Conservation (phyloP, 495 filamentous ascomycete species). For the Umbilicaria muhlenbergii region DNA sequence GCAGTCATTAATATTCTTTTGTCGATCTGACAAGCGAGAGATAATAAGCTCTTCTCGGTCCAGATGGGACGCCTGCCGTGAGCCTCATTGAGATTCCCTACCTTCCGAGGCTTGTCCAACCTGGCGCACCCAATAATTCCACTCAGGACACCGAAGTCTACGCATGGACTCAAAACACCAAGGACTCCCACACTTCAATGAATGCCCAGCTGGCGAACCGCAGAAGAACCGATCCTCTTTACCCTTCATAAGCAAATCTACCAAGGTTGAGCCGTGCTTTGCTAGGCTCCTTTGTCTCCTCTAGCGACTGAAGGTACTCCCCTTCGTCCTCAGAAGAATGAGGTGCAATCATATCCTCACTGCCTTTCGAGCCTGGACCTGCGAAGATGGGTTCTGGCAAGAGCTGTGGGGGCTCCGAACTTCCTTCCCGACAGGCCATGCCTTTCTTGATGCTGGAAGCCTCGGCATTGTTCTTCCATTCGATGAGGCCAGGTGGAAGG, state of each 20-base stretch:
- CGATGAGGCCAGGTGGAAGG: constrained; percentile 3
- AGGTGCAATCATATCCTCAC: constrained; percentile 61
- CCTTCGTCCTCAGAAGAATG: constrained; percentile 53
- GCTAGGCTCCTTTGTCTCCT: background rate
- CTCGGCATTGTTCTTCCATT: background rate
- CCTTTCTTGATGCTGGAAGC: background rate
- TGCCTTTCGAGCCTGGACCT: constrained; percentile 30
- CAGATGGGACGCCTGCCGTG: no score
- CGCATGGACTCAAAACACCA: no score
- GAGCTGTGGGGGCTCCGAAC: constrained; percentile 22
- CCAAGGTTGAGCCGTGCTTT: constrained; percentile 5
- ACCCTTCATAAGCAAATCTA: constrained; percentile 9
- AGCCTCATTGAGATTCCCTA: no score
- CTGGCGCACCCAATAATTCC: no score
- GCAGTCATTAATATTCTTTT: no score
- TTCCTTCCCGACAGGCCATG: background rate
- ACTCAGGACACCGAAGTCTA: no score
- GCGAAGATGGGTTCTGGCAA: constrained; percentile 23
- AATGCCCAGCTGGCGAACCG: no score
- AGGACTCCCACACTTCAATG: no score
- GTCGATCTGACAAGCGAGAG: no score
- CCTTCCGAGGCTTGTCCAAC: no score
- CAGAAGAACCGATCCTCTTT: background rate
- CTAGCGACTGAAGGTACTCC: constrained; percentile 16
- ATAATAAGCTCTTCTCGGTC: no score